Evolutionary conservation across 2,329 filamentous ascomycete species (phyloP), one percentile per base, ranked within the genome.

Genomic region (Zasmidium cellare): DNA sequence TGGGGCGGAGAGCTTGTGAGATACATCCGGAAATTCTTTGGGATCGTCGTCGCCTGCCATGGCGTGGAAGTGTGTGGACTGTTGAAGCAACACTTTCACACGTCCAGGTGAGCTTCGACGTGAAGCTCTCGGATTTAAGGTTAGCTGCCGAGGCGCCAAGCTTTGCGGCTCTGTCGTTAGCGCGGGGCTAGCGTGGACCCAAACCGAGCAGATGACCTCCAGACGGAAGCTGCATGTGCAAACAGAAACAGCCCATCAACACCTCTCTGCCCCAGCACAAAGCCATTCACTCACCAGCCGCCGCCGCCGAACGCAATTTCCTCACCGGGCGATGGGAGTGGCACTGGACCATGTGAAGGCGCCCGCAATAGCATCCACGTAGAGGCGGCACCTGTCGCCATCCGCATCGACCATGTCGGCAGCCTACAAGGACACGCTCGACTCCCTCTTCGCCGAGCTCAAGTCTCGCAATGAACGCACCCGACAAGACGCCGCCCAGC

Each of bases 1-100:
- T 0, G 90, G 86, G 50, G 90, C 90, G 56, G 68, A 64, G 51
- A 94, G 85, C 75, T 96, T 96, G 52, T 87, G 83, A 56, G 88
- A 84, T 58, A 90, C 81, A 68, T 91, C 85, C 14, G 90, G 87
- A 69, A 93, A 92, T 49, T 77, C 75, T 46, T 71, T 67, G 6
- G 57, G 59, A 28, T 60, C 59, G 18, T 68, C 62, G 24, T 65
- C 57, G 24, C 64, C 65, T 22, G 59, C 61, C 64, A 67, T 67
- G 11, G 16, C 51, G n/a, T 6, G 16, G 11, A 14, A 31, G 24
- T 35, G 31, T 12, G 35, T 23, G 35, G 25, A 25, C 3, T 28
- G n/a, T n/a, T n/a, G n/a, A n/a, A n/a, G n/a, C n/a, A n/a, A n/a
- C n/a, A 25, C 41, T 19, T 12, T 53, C 31, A 12, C 53, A 45